phyloP scores from a whole-genome alignment of 345 rosid genomes.

The Brassica nigra region DNA sequence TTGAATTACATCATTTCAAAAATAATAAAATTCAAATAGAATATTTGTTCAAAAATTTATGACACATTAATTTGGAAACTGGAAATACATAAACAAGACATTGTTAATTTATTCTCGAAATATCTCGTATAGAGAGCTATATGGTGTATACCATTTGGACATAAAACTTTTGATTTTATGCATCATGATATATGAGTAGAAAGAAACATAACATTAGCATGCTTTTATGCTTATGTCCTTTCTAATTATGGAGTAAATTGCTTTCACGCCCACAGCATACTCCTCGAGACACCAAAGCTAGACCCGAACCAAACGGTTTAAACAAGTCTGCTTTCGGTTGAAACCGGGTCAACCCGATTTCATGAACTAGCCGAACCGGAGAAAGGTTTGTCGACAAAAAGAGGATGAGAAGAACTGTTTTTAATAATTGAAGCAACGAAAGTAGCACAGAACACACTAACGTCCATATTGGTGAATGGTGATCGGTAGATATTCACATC shows the following conservation, averaged over 20 bases:
- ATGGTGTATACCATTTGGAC: no score
- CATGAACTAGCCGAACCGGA: slow-evolving; percentile 12
- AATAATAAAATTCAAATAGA: no score
- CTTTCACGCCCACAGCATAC: not conserved
- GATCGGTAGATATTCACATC: slow-evolving; percentile 25
- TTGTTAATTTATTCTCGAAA: not conserved
- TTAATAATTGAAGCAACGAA: slow-evolving; percentile 26
- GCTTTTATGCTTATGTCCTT: not conserved
- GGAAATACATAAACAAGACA: not conserved
- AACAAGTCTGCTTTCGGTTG: not conserved
- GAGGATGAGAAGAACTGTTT: slow-evolving; percentile 9
- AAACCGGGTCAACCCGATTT: not conserved
- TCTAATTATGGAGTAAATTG: not conserved
- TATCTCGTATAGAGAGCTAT: no score
- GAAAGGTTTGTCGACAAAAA: slow-evolving; percentile 26
- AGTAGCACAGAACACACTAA: slow-evolving; percentile 21
- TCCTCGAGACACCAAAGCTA: not conserved
- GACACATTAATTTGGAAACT: not conserved
- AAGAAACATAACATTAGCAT: not conserved
- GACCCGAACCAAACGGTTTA: not conserved
- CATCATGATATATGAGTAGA: not conserved
- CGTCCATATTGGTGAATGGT: slow-evolving; percentile 22
- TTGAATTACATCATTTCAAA: not conserved
- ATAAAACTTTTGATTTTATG: not conserved
- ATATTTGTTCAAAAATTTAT: no score